A percentile compares a stretch with the other conserved stretches of the same genome.
These are phyloP conservation scores for Pseudodiploospora longispora DNA, from an alignment of 2,329 filamentous ascomycete genomes.

Conservation along the genomic window DNA sequence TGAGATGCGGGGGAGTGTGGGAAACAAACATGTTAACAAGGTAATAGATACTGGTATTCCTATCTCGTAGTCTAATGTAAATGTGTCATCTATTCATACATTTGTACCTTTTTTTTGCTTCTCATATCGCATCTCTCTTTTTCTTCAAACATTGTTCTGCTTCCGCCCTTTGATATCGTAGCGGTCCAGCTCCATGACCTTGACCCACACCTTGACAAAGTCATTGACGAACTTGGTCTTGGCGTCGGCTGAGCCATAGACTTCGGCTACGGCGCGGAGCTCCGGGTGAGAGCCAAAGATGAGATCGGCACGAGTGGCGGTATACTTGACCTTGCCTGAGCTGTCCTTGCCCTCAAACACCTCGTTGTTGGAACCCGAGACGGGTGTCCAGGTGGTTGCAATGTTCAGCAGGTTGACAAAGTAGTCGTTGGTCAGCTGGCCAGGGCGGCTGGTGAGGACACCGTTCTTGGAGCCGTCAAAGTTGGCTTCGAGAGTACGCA, in stretches of 20 bases:
- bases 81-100: no score
- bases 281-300: slow-evolving; percentile 69
- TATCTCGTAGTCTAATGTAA: no score
- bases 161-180: slow-evolving; percentile 42
- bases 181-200: slow-evolving; percentile 67
- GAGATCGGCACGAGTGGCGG: slow-evolving; percentile 59
- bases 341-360: slow-evolving; percentile 57
- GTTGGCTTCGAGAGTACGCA: slow-evolving; percentile 63
- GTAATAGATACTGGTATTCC: no score
- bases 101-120: no score
- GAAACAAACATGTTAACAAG: no score
- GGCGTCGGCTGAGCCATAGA: slow-evolving; percentile 55
- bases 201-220: slow-evolving; percentile 63
- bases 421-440: slow-evolving; percentile 70
- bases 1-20: no score
- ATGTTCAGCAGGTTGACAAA: slow-evolving; percentile 71
- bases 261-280: slow-evolving; percentile 61
- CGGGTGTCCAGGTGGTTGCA: slow-evolving; percentile 49
- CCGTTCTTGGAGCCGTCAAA: slow-evolving; percentile 60
- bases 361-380: slow-evolving; percentile 39
- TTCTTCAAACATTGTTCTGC: not conserved
- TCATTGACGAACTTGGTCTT: slow-evolving; percentile 60
- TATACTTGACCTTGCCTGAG: slow-evolving; percentile 59
- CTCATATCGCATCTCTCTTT: no score
- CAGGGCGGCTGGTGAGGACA: slow-evolving; percentile 60